These are phyloP conservation scores for Yamadazyma blattariae DNA, from an alignment of 1,139 yeast genomes.

Conservation along the genomic window DNA sequence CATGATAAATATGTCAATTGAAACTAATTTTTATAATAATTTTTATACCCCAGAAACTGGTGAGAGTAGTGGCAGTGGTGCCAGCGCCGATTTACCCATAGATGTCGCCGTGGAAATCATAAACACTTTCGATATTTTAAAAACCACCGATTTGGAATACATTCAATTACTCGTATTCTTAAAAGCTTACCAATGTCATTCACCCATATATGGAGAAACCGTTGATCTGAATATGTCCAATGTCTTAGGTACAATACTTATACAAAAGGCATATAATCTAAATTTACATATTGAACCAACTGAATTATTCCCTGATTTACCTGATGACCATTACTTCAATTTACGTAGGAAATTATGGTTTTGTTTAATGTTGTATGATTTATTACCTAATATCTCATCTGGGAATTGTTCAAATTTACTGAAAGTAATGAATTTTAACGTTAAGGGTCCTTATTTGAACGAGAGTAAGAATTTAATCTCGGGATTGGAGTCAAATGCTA, in stretches of 20 bases:
- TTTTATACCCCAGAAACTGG: constrained; percentile 1
- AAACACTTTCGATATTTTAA: constrained; percentile 3
- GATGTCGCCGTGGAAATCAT: constrained; percentile 3
- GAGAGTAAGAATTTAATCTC: constrained; percentile 6
- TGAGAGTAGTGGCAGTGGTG: constrained; percentile 21
- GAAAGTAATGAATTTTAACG: constrained; percentile 14
- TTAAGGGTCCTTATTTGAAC: constrained; percentile 14
- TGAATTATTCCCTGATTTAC: not conserved
- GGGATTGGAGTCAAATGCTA: too few species aligned
- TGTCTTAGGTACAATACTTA: constrained; percentile 7
- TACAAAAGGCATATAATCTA: constrained; percentile 14
- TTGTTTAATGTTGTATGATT: constrained; percentile 14
- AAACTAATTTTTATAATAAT: not conserved
- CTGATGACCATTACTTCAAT: constrained; percentile 11
- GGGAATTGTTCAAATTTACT: constrained; percentile 15
- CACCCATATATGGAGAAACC: constrained; percentile 22
- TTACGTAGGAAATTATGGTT: constrained; percentile 19
- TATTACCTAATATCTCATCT: constrained; percentile 11
- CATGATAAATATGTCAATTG: not conserved
- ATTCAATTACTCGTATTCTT: constrained; percentile 19
- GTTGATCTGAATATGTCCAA: constrained; percentile 10
- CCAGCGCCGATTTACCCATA: constrained; percentile 9
- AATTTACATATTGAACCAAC: constrained; percentile 15
- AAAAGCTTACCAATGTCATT: constrained; percentile 15
- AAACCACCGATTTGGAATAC: constrained; percentile 10